Evolutionary conservation across 2,329 filamentous ascomycete genomes (phyloP).

Genomic region (Epichloe elymi): DNA sequence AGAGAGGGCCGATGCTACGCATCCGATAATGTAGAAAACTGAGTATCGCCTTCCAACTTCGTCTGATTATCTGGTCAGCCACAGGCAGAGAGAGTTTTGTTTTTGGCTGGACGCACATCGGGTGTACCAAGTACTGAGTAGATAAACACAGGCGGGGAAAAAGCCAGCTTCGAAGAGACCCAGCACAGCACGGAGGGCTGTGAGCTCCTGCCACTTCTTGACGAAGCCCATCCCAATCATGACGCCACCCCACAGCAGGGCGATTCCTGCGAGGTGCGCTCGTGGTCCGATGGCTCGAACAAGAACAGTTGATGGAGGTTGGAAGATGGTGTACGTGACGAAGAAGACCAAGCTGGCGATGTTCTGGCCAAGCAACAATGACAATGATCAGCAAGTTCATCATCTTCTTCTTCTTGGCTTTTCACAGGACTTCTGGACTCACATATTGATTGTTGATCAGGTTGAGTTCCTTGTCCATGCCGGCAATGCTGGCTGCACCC

Average conservation of each 20-base stretch:
- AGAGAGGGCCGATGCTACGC: slow-evolving; percentile 50
- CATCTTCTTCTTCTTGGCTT: too few species aligned
- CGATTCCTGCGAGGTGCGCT: slow-evolving; percentile 39
- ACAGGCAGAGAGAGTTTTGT: background rate
- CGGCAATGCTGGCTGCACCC: slow-evolving; percentile 59
- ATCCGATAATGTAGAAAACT: slow-evolving; percentile 56
- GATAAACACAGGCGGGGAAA: slow-evolving; percentile 57
- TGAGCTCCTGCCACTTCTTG: slow-evolving; percentile 35
- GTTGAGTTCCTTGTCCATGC: slow-evolving; percentile 35
- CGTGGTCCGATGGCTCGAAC: slow-evolving; percentile 54
- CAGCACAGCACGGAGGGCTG: slow-evolving; percentile 43
- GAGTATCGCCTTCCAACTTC: slow-evolving; percentile 60
- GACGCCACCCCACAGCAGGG: slow-evolving; percentile 43
- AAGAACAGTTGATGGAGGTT: slow-evolving; percentile 57
- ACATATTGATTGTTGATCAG: slow-evolving; percentile 34
- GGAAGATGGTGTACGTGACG: slow-evolving; percentile 57
- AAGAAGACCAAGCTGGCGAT: slow-evolving; percentile 63
- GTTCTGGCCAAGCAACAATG: slow-evolving; percentile 22
- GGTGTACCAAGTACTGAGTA: slow-evolving; percentile 64
- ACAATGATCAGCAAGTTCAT: background rate
- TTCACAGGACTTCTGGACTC: slow-evolving; percentile 8
- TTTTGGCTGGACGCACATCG: slow-evolving; percentile 32
- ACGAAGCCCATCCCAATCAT: slow-evolving; percentile 57
- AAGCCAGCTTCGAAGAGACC: slow-evolving; percentile 58
- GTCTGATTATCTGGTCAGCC: slow-evolving; percentile 22